Percentiles rank a stretch among this genome's conserved stretches.
Evolutionary conservation across 371 early-diverging fungal species (phyloP).

Genomic region (Mucor plumbeus): DNA sequence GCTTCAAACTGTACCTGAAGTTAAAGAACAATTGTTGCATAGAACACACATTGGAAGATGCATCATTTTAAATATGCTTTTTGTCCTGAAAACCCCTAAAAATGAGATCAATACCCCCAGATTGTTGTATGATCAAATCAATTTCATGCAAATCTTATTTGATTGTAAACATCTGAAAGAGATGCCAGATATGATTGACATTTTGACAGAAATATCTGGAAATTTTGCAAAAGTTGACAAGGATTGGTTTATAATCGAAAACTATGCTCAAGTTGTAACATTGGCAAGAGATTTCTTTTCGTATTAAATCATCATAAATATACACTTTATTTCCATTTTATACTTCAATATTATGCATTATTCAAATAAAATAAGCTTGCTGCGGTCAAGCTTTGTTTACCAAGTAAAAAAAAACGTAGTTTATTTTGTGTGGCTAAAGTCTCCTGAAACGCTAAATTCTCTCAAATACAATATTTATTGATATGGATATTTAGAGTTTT

Average conservation of each 20-base stretch:
- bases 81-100: background rate
- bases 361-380: background rate
- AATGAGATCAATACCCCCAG: background rate
- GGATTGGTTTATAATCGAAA: background rate
- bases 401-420: background rate
- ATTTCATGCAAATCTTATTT: background rate
- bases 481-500: background rate
- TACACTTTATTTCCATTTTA: too few species aligned
- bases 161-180: background rate
- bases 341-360: background rate
- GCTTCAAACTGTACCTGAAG: background rate
- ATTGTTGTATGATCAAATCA: background rate
- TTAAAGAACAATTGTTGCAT: constrained; percentile 5
- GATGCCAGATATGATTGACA: background rate
- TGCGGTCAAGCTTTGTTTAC: background rate
- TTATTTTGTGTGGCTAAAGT: background rate
- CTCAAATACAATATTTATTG: too few species aligned
- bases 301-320: background rate
- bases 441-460: background rate
- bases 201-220: background rate
- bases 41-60: background rate
- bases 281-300: background rate
- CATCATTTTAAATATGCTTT: background rate
- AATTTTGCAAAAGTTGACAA: background rate
- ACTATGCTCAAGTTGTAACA: background rate